phyloP scores from a whole-genome alignment of 768 basidiomycete genomes.

The Hericium coralloides region DNA sequence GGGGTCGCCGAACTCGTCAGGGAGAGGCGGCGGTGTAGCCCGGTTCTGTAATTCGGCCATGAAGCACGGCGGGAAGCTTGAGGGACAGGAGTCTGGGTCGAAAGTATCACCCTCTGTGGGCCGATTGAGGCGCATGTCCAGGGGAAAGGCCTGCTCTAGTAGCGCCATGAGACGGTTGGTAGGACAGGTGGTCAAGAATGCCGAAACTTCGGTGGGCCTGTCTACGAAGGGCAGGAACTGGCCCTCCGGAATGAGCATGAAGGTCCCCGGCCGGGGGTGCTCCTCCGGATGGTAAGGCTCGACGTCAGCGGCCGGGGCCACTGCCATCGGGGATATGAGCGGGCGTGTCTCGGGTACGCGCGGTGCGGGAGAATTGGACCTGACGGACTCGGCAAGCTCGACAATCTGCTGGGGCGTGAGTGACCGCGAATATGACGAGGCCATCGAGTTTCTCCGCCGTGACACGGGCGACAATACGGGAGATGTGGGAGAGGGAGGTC shows the following conservation, averaged over 20 bases:
- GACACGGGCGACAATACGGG: slow-evolving; percentile 1
- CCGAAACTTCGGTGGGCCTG: slow-evolving; percentile 11
- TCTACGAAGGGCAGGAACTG: slow-evolving; percentile 14
- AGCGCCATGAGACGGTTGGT: slow-evolving; percentile 15
- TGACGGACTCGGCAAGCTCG: slow-evolving; percentile 7
- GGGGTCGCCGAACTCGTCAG: slow-evolving; percentile 1
- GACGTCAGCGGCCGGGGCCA: too few species aligned
- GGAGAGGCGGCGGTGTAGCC: background rate
- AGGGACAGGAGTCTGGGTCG: background rate
- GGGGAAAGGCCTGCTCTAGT: slow-evolving; percentile 14
- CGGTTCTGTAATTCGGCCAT: background rate
- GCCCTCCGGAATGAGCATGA: slow-evolving; percentile 8
- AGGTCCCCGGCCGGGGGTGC: background rate
- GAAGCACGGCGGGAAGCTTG: background rate
- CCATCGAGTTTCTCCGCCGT: slow-evolving; percentile 5
- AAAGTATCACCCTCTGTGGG: background rate
- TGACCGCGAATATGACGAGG: slow-evolving; percentile 2
- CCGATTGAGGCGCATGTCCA: slow-evolving; percentile 5
- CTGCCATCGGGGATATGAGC: too few species aligned
- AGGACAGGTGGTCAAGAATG: slow-evolving; percentile 12
- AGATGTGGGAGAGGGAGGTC: slow-evolving; percentile 7
- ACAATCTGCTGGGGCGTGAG: slow-evolving; percentile 11
- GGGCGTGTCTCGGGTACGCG: too few species aligned
- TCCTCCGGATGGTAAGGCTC: too few species aligned
- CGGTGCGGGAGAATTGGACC: background rate